Percentiles rank a stretch among this genome's conserved stretches.
Evolutionary conservation across 2,329 filamentous ascomycete species (phyloP).

Genomic region (Penicillium sp.): DNA sequence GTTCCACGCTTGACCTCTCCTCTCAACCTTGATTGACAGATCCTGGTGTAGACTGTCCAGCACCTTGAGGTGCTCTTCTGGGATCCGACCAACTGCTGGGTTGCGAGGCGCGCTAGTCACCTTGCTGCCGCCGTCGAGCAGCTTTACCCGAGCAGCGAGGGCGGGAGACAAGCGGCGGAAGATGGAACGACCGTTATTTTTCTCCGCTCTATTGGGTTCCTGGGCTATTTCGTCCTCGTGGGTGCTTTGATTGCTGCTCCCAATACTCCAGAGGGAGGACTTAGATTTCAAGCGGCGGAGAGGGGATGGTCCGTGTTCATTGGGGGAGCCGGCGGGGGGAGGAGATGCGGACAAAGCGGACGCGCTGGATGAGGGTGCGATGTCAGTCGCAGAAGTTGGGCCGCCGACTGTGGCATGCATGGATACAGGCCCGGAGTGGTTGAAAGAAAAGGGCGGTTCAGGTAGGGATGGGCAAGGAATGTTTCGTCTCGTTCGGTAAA

Average conservation of each 20-base stretch:
- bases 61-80: slow-evolving; percentile 41
- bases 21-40: slow-evolving; percentile 40
- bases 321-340: slow-evolving; percentile 29
- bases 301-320: slow-evolving; percentile 26
- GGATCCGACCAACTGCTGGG: slow-evolving; percentile 38
- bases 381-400: slow-evolving; percentile 30
- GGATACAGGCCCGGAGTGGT: slow-evolving; percentile 22
- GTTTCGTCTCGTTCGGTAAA: slow-evolving; percentile 22
- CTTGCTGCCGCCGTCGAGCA: slow-evolving; percentile 39
- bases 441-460: slow-evolving; percentile 13
- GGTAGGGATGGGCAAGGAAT: slow-evolving; percentile 27
- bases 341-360: slow-evolving; percentile 29
- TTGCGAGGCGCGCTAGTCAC: slow-evolving; percentile 20
- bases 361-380: slow-evolving; percentile 26
- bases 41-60: slow-evolving; percentile 41
- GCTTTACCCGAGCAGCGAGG: slow-evolving; percentile 43
- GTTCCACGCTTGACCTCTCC: slow-evolving; percentile 39
- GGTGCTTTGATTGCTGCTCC: slow-evolving; percentile 33
- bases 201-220: slow-evolving; percentile 26
- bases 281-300: slow-evolving; percentile 37
- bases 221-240: slow-evolving; percentile 29
- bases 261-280: slow-evolving; percentile 36
- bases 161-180: slow-evolving; percentile 44
- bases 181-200: slow-evolving; percentile 32
- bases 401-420: slow-evolving; percentile 39